Evolutionary conservation across 2,329 filamentous ascomycete species (phyloP).

Genomic region (Neonectria neomacrospora): DNA sequence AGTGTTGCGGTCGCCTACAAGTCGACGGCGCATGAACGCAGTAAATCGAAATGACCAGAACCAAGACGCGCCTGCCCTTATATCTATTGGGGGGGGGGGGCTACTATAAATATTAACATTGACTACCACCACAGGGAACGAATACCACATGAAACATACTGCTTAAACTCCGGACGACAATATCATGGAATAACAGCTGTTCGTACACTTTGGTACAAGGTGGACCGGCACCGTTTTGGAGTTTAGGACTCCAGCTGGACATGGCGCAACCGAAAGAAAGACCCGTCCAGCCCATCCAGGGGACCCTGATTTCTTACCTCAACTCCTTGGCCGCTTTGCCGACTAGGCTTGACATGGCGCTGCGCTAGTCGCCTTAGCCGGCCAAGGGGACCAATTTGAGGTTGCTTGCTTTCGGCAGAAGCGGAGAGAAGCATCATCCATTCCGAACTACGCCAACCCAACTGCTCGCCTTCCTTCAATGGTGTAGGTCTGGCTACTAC

Average conservation of each 20-base stretch:
- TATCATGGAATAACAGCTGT: too few relatives aligned
- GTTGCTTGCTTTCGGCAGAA: slow-evolving; percentile 8
- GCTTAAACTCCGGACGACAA: background rate
- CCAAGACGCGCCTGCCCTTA: slow-evolving; percentile 1
- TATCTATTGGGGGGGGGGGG: background rate
- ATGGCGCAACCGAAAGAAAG: slow-evolving; percentile 18
- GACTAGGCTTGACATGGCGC: slow-evolving; percentile 5
- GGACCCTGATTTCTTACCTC: slow-evolving; percentile 16
- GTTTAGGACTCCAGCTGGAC: slow-evolving; percentile 4
- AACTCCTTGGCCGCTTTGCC: slow-evolving; percentile 11
- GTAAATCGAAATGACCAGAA: background rate
- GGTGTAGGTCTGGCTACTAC: background rate
- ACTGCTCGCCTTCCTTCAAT: background rate
- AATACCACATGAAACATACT: background rate
- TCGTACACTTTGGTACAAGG: slow-evolving; percentile 7
- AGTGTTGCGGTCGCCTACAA: background rate
- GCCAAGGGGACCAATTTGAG: slow-evolving; percentile 1
- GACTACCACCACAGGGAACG: slow-evolving; percentile 1
- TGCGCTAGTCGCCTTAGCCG: slow-evolving; percentile 7
- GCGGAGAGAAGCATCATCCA: background rate
- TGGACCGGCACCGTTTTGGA: slow-evolving; percentile 4
- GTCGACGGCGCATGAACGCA: background rate
- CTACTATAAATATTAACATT: background rate
- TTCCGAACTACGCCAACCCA: background rate
- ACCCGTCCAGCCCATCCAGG: slow-evolving; percentile 13